Evolutionary conservation across 768 basidiomycete species (phyloP).

Genomic region (Rhizopogon roseolus): DNA sequence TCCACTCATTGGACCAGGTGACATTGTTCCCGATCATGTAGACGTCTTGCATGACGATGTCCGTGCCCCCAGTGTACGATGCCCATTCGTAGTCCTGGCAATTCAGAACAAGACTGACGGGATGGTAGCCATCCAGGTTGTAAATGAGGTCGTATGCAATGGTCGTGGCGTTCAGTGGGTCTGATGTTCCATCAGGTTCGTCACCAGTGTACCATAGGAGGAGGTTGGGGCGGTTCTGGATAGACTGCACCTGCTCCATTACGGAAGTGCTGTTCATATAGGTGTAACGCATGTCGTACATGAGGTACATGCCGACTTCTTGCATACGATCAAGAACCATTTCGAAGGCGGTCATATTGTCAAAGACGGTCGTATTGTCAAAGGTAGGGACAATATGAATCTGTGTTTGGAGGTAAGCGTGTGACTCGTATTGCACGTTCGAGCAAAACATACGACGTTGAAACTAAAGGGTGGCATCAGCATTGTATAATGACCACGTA

Average conservation of each 20-base stretch:
- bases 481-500: not conserved
- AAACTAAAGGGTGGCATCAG: slow-evolving; percentile 1
- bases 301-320: slow-evolving; percentile 62
- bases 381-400: slow-evolving; percentile 72
- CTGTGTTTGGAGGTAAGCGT: slow-evolving; percentile 19
- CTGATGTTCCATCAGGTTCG: slow-evolving; percentile 68
- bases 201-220: slow-evolving; percentile 73
- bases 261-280: slow-evolving; percentile 65
- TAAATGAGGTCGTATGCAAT: slow-evolving; percentile 53
- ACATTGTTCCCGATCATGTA: slow-evolving; percentile 51
- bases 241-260: slow-evolving; percentile 59
- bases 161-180: slow-evolving; percentile 54
- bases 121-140: slow-evolving; percentile 61
- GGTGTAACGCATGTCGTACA: slow-evolving; percentile 79
- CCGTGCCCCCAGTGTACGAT: slow-evolving; percentile 55
- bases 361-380: slow-evolving; percentile 54
- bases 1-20: slow-evolving; percentile 56
- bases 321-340: slow-evolving; percentile 67
- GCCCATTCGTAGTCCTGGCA: slow-evolving; percentile 64
- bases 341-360: slow-evolving; percentile 52
- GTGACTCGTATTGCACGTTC: not conserved
- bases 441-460: slow-evolving; percentile 26
- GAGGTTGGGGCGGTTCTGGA: slow-evolving; percentile 66
- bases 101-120: slow-evolving; percentile 60
- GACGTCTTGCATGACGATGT: slow-evolving; percentile 68